Evolutionary conservation across 192 early-diverging fungal genomes (phyloP).

Genomic region (Rhizoclosmatium sp.): DNA sequence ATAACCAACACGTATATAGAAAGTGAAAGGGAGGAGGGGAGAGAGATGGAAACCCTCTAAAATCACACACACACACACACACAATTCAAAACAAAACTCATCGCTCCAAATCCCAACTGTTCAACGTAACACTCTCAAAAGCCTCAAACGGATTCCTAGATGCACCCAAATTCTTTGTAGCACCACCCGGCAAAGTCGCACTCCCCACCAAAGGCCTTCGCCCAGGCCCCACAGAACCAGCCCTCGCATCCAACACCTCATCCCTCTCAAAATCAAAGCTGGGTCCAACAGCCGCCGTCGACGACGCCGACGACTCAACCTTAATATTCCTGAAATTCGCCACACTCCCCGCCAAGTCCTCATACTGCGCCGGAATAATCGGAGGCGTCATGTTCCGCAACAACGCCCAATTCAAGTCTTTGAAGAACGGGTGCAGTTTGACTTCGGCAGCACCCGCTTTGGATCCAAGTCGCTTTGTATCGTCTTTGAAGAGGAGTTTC

Average conservation of each 20-base stretch:
- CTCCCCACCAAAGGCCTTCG: not conserved
- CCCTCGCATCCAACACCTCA: not conserved
- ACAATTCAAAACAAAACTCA: too few species aligned
- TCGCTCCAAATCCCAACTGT: slow-evolving; percentile 16
- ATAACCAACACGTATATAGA: too few species aligned
- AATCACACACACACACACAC: too few species aligned
- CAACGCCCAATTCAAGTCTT: slow-evolving; percentile 90
- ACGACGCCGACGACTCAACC: not conserved
- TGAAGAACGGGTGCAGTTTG: slow-evolving; percentile 92
- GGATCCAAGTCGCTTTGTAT: slow-evolving; percentile 85
- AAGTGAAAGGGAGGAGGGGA: too few species aligned
- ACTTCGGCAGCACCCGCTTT: slow-evolving; percentile 92
- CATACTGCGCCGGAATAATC: slow-evolving; percentile 17
- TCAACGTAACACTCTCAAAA: slow-evolving; percentile 27
- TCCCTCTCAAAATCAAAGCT: slow-evolving; percentile 38
- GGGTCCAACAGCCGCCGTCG: not conserved
- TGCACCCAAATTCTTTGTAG: not conserved
- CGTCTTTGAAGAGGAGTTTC: slow-evolving; percentile 89
- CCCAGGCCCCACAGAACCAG: not conserved
- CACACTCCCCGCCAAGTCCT: slow-evolving; percentile 18
- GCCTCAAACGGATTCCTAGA: slow-evolving; percentile 30
- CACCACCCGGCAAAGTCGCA: slow-evolving; percentile 11
- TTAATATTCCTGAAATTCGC: slow-evolving; percentile 30
- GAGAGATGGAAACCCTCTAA: too few species aligned
- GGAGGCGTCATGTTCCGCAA: slow-evolving; percentile 86